A percentile compares a stretch with the other conserved stretches of the same genome.
These are phyloP conservation scores for Aspergillus heteromorphus DNA, from an alignment of 495 filamentous ascomycete genomes.

Conservation along the genomic window DNA sequence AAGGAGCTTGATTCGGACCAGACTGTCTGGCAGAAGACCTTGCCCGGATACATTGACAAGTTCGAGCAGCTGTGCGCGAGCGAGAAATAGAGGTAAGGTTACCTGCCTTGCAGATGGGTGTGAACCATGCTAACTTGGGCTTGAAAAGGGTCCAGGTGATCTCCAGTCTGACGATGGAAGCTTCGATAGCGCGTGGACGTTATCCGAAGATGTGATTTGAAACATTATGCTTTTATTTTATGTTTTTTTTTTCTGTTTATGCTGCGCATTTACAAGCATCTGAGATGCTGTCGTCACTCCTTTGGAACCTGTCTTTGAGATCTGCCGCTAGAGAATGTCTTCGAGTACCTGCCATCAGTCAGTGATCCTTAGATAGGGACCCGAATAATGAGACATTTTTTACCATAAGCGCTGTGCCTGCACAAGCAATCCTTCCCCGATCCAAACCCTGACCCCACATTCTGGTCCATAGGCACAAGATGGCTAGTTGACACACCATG, in stretches of 20 bases:
- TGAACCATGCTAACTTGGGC: neutral
- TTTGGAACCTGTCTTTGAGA: neutral
- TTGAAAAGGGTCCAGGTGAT: neutral
- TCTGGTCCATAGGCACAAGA: too few species aligned
- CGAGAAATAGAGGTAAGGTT: constrained; percentile 5
- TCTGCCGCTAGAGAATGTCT: neutral
- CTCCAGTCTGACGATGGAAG: neutral
- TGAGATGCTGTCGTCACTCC: neutral
- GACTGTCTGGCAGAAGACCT: constrained; percentile 8
- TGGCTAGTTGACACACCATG: too few species aligned
- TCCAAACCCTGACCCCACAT: too few species aligned
- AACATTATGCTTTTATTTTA: neutral
- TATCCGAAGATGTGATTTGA: neutral
- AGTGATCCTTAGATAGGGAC: too few species aligned
- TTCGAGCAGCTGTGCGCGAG: constrained; percentile 7
- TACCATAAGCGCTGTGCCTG: too few species aligned
- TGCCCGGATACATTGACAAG: constrained; percentile 10
- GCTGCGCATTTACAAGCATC: neutral
- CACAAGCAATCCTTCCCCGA: too few species aligned
- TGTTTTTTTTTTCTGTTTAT: neutral
- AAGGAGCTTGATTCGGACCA: constrained; percentile 4
- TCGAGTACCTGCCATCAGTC: neutral
- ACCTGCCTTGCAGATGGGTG: neutral
- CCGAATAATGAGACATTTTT: too few species aligned
- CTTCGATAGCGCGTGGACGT: neutral